phyloP scores from a whole-genome alignment of 805 yeast genomes.

The Saccharomyces cerevisiae region DNA sequence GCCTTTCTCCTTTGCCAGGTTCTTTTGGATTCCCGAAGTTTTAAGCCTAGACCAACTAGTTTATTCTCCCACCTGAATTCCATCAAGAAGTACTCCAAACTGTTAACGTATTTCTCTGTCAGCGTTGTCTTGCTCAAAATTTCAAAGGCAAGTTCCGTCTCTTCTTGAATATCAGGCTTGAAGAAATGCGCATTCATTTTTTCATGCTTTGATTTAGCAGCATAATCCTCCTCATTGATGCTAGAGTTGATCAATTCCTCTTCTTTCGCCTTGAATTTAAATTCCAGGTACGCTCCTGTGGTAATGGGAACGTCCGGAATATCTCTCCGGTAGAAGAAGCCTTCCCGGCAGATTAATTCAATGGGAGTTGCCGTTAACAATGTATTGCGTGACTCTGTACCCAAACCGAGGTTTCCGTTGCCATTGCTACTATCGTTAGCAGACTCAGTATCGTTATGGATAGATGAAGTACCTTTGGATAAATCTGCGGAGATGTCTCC shows the following conservation, averaged over 20 bases:
- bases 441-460: neutral
- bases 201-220: neutral
- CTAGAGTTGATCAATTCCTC: slow-evolving; percentile 20
- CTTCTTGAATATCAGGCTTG: slow-evolving; percentile 22
- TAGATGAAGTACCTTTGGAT: neutral
- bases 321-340: slow-evolving; percentile 25
- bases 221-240: slow-evolving; percentile 14
- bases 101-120: slow-evolving; percentile 30
- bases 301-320: slow-evolving; percentile 24
- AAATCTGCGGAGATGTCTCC: neutral
- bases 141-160: slow-evolving; percentile 22
- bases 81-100: slow-evolving; percentile 30
- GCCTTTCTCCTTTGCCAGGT: slow-evolving; percentile 34
- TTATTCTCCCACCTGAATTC: slow-evolving; percentile 32
- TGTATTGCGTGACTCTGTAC: slow-evolving; percentile 5
- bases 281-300: slow-evolving; percentile 26
- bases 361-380: slow-evolving; percentile 23
- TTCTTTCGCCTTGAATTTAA: slow-evolving; percentile 26
- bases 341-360: slow-evolving; percentile 27
- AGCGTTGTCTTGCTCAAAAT: slow-evolving; percentile 23
- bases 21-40: slow-evolving; percentile 29
- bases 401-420: slow-evolving; percentile 5
- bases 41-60: slow-evolving; percentile 26
- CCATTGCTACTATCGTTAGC: slow-evolving; percentile 3
- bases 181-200: slow-evolving; percentile 24